Base-by-base conservation (phyloP, 2,329 filamentous ascomycete genomes). In the Drechslerella stenobrocha region DNA sequence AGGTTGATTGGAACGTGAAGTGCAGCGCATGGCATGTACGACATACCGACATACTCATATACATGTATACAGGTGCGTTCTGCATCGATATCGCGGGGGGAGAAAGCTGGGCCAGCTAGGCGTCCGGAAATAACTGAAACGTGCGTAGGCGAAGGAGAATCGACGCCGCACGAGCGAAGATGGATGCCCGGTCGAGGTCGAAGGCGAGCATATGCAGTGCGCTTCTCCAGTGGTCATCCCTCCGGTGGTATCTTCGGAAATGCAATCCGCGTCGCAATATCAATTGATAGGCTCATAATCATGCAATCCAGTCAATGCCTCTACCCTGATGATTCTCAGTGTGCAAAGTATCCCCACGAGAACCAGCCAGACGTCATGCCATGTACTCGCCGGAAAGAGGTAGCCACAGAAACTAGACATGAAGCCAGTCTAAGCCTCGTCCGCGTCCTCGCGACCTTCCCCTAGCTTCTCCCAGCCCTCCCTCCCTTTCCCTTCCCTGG, bases 371-470 rank as follows among this genome's bases (percentile, higher is more conserved):
- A n/a, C n/a, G n/a, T n/a, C n/a, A n/a, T 48, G 52, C 52, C 47
- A 66, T 66, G 53, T 52, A 66, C 60, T 66, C 52, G 60, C 52
- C 55, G 51, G 63, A 67, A 67, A 60, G 44, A 51, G 55, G 51
- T 67, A 60, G 63, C 63, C 63, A 55, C 55, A 67, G 28, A n/a
- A n/a, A n/a, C n/a, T n/a, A n/a, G 63, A 51, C n/a, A 20, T 30
- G 11, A 34, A 11, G n/a, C 35, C 50, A 6, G 20, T 52, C 37
- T 44, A 59, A 64, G 59, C 59, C 59, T 64, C 59, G 52, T 32
- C 47, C 56, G 52, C 40, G 40, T 20, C 44, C 44, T 47, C 44
- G 37, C 44, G 26, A 26, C 44, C 44, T 47, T 47, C 26, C 44
- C 44, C 13, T 47, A 18, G 3, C 5, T 23, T n/a, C 15, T 9